These are phyloP conservation scores for Crucibulum laeve DNA, from an alignment of 768 basidiomycete genomes.

Conservation along the genomic window DNA sequence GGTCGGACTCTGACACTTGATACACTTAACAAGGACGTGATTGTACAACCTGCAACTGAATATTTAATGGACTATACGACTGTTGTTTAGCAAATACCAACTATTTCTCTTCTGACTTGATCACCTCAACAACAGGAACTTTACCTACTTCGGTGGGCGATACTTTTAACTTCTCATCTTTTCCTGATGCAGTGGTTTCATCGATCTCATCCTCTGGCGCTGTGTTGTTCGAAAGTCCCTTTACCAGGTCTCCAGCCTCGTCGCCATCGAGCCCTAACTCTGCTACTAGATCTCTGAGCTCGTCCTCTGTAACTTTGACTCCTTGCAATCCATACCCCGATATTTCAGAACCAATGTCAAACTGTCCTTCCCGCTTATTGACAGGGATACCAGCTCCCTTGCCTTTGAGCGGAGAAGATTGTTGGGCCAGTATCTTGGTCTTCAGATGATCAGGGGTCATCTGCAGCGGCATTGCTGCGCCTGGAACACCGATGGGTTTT, in stretches of 20 bases:
- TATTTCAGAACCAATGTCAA: conserved; percentile 68
- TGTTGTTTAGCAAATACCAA: too few relatives aligned
- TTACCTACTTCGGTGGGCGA: background rate
- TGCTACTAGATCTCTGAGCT: conserved; percentile 63
- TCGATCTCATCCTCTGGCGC: conserved; percentile 10
- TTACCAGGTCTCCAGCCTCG: conserved; percentile 73
- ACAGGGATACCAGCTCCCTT: conserved; percentile 33
- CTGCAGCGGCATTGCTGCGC: conserved; percentile 67
- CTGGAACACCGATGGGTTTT: conserved; percentile 76
- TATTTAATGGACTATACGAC: too few relatives aligned
- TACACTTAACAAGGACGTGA: too few relatives aligned
- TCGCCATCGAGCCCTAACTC: conserved; percentile 75
- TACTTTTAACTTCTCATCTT: background rate
- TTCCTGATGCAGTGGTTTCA: conserved; percentile 2
- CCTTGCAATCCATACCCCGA: conserved; percentile 72
- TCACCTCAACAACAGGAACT: background rate
- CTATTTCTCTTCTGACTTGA: too few relatives aligned
- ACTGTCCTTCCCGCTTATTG: conserved; percentile 50
- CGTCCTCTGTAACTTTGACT: conserved; percentile 72
- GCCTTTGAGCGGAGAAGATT: conserved; percentile 40
- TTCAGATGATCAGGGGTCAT: conserved; percentile 78
- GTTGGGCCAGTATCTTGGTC: conserved; percentile 47
- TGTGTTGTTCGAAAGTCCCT: conserved; percentile 46
- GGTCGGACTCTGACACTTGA: conserved; percentile 7
- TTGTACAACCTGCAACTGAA: too few relatives aligned